phyloP scores from a whole-genome alignment of 208 protist genomes.

The Wallacemonas rigidus region DNA sequence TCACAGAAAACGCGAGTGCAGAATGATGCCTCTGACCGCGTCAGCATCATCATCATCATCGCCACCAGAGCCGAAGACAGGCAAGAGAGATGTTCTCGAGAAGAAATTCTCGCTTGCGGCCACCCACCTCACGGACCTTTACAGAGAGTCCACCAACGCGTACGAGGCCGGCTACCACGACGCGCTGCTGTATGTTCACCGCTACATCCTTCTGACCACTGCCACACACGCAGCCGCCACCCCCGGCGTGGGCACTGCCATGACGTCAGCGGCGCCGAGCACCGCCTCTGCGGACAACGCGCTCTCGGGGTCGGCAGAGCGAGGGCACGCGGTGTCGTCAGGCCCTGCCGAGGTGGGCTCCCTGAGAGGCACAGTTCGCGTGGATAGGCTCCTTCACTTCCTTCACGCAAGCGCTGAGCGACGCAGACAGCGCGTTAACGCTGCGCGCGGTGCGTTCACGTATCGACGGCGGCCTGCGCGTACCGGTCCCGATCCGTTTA shows the following conservation, averaged over 20 bases:
- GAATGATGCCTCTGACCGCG: too few relatives aligned
- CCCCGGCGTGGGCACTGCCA: background rate
- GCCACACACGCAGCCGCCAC: background rate
- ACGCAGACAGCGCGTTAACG: slow-evolving; percentile 30
- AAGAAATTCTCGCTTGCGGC: slow-evolving; percentile 46
- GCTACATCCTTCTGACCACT: slow-evolving; percentile 36
- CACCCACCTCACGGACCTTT: slow-evolving; percentile 49
- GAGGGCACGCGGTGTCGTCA: too few relatives aligned
- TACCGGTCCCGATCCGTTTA: background rate
- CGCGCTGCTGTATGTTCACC: slow-evolving; percentile 46
- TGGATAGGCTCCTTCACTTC: slow-evolving; percentile 37
- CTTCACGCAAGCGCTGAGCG: slow-evolving; percentile 28
- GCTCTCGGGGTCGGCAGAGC: too few relatives aligned
- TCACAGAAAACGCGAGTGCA: too few relatives aligned
- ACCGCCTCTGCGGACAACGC: too few relatives aligned
- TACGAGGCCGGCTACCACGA: slow-evolving; percentile 65
- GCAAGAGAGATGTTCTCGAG: slow-evolving; percentile 26
- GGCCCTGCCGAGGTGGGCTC: too few relatives aligned
- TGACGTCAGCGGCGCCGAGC: background rate
- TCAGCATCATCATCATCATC: background rate
- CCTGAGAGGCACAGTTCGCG: slow-evolving; percentile 13
- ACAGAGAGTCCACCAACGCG: slow-evolving; percentile 45
- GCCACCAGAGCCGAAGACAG: background rate
- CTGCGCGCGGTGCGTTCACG: slow-evolving; percentile 22
- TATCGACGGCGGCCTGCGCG: background rate